Evolutionary conservation across 805 yeast species (phyloP), one percentile per base, ranked within the genome.

Genomic region (Zygotorulaspora chibaensis): DNA sequence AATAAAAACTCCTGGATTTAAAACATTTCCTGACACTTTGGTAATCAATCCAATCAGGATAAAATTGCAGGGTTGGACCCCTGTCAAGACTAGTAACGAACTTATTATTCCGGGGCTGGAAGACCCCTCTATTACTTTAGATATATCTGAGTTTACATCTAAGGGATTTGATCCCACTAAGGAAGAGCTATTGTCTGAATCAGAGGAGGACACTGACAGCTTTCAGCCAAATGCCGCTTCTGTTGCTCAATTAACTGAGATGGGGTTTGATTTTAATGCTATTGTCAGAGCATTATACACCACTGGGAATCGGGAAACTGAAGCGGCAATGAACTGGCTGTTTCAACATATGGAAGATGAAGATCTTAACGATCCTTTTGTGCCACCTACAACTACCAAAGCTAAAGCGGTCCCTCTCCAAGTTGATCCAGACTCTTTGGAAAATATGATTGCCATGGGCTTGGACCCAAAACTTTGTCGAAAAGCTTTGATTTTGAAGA

Each of bases 291-390:
- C 91, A 0, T 69, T 91, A 29, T 83, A 73, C 55, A 67, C 77
- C 16, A 87, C 96, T 0, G 91, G 88, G 0, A 89, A 89, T 55
- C 51, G 61, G 0, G 56, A 65, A 34, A 58, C 70, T 0, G 97
- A 91, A 52, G 73, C 74, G 5, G 96, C 97, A 0, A 81, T 86
- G 85, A 86, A 87, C 55, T 87, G 97, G 96, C 62, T 93, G 5
- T 83, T 93, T 59, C 84, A 76, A 16, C 96, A 90, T 59, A 79
- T 88, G 83, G 97, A 90, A 18, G 96, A 87, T 62, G 61, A 81
- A 1, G 84, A 79, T 56, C 76, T 90, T 36, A 95, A 90, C 61
- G 79, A 67, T 6, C 84, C 87, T 1, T 72, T 84, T 18, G 66
- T 53, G 1, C 57, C 66, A 2, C 68, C 71, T 7, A 3, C 47